Conservation (phyloP, 2,329 filamentous ascomycete species). For the Fusarium brevicatenulatum region DNA sequence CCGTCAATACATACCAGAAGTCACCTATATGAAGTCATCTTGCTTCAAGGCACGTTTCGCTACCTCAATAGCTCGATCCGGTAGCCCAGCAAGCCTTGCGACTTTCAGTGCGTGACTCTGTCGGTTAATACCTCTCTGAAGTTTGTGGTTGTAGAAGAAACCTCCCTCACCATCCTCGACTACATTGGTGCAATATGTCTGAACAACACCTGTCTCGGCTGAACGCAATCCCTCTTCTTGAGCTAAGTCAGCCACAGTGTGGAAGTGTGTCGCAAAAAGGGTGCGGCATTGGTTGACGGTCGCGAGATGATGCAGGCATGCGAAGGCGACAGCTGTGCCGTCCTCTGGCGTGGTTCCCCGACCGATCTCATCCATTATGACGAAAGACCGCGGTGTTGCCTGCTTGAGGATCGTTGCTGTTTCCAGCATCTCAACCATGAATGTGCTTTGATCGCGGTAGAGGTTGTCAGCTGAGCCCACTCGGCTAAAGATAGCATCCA, state of each 20-base stretch:
- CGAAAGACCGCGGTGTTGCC: slow-evolving; percentile 86
- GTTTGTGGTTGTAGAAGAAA: slow-evolving; percentile 87
- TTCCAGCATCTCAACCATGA: slow-evolving; percentile 99
- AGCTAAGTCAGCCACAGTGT: slow-evolving; percentile 82
- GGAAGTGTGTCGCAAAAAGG: slow-evolving; percentile 96
- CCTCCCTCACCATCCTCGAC: slow-evolving; percentile 74
- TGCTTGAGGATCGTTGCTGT: slow-evolving; percentile 88
- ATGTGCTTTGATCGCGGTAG: slow-evolving; percentile 94
- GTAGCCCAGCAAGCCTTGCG: slow-evolving; percentile 85
- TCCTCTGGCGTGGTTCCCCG: slow-evolving; percentile 94
- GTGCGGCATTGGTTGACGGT: slow-evolving; percentile 80
- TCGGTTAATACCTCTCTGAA: slow-evolving; percentile 84
- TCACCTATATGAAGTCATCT: neutral
- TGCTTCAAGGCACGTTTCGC: slow-evolving; percentile 67
- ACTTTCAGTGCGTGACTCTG: slow-evolving; percentile 94
- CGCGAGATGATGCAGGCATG: slow-evolving; percentile 85
- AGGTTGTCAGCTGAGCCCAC: slow-evolving; percentile 94
- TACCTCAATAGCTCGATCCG: slow-evolving; percentile 74
- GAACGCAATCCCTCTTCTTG: slow-evolving; percentile 57
- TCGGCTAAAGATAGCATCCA: slow-evolving; percentile 96
- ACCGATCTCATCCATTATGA: slow-evolving; percentile 98
- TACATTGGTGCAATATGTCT: slow-evolving; percentile 89
- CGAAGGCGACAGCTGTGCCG: slow-evolving; percentile 89
- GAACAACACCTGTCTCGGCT: slow-evolving; percentile 59
- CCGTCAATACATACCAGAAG: neutral